phyloP scores from a whole-genome alignment of 1,284 basidiomycete species.

The Cystobasidium pallidum region DNA sequence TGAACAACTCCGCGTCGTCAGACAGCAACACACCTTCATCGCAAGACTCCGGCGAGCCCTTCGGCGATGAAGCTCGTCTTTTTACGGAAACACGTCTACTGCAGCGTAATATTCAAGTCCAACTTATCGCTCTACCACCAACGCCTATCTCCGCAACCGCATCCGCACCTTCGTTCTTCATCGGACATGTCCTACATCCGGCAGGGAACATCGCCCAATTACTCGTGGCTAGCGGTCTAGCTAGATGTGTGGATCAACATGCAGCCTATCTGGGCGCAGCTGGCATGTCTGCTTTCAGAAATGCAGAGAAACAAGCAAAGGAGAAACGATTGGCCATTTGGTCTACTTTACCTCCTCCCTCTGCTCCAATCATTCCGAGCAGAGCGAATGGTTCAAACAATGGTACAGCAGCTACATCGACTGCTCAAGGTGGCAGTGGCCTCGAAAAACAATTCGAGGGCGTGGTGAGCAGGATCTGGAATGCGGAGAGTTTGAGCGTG shows the following conservation, averaged over 20 bases:
- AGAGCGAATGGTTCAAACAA: slow-evolving; percentile 28
- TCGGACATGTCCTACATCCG: slow-evolving; percentile 88
- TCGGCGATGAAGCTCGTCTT: slow-evolving; percentile 74
- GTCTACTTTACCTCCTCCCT: slow-evolving; percentile 60
- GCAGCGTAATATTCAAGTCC: slow-evolving; percentile 83
- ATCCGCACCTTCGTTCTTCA: slow-evolving; percentile 67
- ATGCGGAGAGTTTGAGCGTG: slow-evolving; percentile 85
- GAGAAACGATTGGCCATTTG: slow-evolving; percentile 80
- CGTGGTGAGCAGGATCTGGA: slow-evolving; percentile 84
- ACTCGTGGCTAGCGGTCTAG: slow-evolving; percentile 80
- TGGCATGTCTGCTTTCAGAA: slow-evolving; percentile 81
- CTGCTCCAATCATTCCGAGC: slow-evolving; percentile 24
- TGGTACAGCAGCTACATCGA: not conserved
- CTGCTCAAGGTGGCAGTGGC: slow-evolving; percentile 53
- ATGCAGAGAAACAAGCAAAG: slow-evolving; percentile 82
- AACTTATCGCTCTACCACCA: slow-evolving; percentile 80
- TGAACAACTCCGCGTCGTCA: slow-evolving; percentile 42
- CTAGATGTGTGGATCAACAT: slow-evolving; percentile 95
- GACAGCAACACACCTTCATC: slow-evolving; percentile 37
- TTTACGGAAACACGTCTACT: slow-evolving; percentile 92
- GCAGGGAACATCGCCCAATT: slow-evolving; percentile 93
- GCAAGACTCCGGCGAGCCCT: slow-evolving; percentile 50
- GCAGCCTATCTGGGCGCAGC: slow-evolving; percentile 81
- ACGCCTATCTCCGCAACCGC: slow-evolving; percentile 65
- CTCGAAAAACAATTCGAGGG: slow-evolving; percentile 70